A percentile compares a stretch with the other conserved stretches of the same genome.
These are phyloP conservation scores for Hemileccinum impolitum DNA, from an alignment of 768 basidiomycete genomes.

Conservation along the genomic window DNA sequence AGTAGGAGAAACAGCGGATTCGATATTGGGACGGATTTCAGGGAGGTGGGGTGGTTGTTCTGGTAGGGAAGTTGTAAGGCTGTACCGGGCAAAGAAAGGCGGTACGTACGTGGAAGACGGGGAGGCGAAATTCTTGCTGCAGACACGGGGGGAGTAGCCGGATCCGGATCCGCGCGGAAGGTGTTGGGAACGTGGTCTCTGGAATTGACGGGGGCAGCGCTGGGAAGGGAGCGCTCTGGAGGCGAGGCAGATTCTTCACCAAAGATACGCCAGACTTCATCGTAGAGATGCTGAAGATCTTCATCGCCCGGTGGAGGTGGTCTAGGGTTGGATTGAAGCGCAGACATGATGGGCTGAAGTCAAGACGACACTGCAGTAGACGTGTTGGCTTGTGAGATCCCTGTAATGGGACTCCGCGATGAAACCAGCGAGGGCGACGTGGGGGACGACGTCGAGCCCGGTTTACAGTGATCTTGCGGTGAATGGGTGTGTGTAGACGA, in stretches of 20 bases:
- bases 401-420: background rate
- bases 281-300: slow-evolving; percentile 70
- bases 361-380: no score
- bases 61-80: background rate
- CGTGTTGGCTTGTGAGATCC: no score
- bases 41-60: slow-evolving; percentile 15
- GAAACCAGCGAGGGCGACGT: slow-evolving; percentile 1
- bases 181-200: slow-evolving; percentile 19
- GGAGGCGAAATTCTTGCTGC: slow-evolving; percentile 16
- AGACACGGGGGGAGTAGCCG: slow-evolving; percentile 6
- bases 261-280: slow-evolving; percentile 72
- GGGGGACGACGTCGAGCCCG: background rate
- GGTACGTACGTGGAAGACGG: slow-evolving; percentile 22
- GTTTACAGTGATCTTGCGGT: no score
- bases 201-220: slow-evolving; percentile 12
- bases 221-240: slow-evolving; percentile 25
- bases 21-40: slow-evolving; percentile 21
- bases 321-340: slow-evolving; percentile 33
- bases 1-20: slow-evolving; percentile 26
- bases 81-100: background rate
- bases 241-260: slow-evolving; percentile 42
- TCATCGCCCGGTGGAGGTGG: slow-evolving; percentile 54
- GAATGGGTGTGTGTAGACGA: no score
- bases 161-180: slow-evolving; percentile 21
- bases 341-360: slow-evolving; percentile 31